Conservation (phyloP, 2,329 filamentous ascomycete genomes). For the Aspergillus caelatus region DNA sequence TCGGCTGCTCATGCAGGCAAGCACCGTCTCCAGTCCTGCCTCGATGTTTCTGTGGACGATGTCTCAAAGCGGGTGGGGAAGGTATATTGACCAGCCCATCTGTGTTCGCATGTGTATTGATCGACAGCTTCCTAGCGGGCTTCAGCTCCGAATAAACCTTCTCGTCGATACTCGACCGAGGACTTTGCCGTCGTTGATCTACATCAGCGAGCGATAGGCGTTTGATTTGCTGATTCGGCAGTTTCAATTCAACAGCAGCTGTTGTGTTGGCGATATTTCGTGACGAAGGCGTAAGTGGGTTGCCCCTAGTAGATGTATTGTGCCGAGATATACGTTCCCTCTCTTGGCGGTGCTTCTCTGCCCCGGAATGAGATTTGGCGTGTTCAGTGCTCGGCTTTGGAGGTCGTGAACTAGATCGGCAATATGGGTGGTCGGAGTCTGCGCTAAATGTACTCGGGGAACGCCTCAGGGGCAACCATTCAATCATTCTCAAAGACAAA, state of each 20-base stretch:
- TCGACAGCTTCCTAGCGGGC: conserved; percentile 32
- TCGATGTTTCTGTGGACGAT: conserved; percentile 43
- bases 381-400: conserved; percentile 18
- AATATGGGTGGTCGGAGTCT: conserved; percentile 11
- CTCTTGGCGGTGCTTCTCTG: conserved; percentile 14
- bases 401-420: conserved; percentile 9
- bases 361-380: conserved; percentile 10
- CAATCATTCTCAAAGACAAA: conserved; percentile 47
- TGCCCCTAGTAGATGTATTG: conserved; percentile 7
- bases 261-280: conserved; percentile 27
- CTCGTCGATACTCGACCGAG: conserved; percentile 36
- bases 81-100: conserved; percentile 33
- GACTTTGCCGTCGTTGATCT: conserved; percentile 39
- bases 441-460: conserved; percentile 26
- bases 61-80: conserved; percentile 44
- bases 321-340: conserved; percentile 14
- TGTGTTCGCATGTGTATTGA: conserved; percentile 32
- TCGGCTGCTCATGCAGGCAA: conserved; percentile 25
- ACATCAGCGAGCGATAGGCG: conserved; percentile 42
- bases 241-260: conserved; percentile 41
- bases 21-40: conserved; percentile 31
- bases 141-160: conserved; percentile 35
- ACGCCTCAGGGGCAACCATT: conserved; percentile 50
- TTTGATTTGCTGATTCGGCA: conserved; percentile 43
- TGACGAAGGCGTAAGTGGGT: conserved; percentile 35